Evolutionary conservation across 2,329 filamentous ascomycete genomes (phyloP), one percentile per base, ranked within the genome.

Genomic region (Tolypocladium capitatum): DNA sequence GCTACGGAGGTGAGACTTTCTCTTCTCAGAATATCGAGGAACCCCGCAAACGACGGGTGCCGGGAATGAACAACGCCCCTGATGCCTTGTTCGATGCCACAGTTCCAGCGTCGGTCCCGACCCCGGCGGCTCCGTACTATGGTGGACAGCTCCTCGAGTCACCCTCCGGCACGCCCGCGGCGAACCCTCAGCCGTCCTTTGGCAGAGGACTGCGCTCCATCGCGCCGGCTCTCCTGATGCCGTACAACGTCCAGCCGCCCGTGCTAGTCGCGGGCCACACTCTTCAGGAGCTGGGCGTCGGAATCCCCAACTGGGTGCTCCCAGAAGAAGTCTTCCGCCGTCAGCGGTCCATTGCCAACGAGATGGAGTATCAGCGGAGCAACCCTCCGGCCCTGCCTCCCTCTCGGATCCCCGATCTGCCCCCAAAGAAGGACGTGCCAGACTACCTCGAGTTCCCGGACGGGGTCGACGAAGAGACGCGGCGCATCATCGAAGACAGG

Each of bases 331-430:
- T 48, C n/a, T 7, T 21, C 5, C 52, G 50, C 6, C 57, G 60
- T 3, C 31, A 55, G 13, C 21, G 7, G 6, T 53, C 49, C 7
- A 50, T 65, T 1, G 42, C 52, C 14, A 7, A 14, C 2, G 61
- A 63, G 46, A 48, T 63, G 1, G 21, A 43, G 5, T 33, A 42
- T 18, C 60, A 62, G 33, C 41, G 31, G 11, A 11, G 20, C 8
- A 48, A 56, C 6, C 60, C 60, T 4, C 60, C 66, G 0, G 50
- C 57, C 1, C 56, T 65, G 0, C 63, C 65, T 0, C 50, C 51
- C 0, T 55, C 59, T 20, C 46, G 46, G 7, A 49, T 66, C 8
- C 46, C 48, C 1, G 56, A 57, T 6, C 51, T 66, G 1, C 54
- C 57, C 0, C 56, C 57, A 1, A 67, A 65, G 52, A 45, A 52